Evolutionary conservation across 108 stramenopile species (phyloP).

Genomic region (Halocafeteria seosinensis): DNA sequence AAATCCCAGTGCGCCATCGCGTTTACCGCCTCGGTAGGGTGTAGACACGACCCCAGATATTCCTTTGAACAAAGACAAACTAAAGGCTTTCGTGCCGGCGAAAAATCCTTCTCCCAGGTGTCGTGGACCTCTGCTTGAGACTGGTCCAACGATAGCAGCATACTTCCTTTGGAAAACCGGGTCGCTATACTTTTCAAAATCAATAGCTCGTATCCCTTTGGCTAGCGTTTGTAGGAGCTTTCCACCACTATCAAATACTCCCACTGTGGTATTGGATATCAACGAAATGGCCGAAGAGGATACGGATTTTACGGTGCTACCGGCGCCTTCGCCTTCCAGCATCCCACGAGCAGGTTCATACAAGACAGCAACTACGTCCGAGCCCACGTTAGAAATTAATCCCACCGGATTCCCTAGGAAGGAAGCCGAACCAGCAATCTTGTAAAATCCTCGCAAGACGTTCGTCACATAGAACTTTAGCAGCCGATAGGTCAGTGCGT

Average conservation of each 20-base stretch:
- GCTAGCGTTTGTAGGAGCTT: neutral
- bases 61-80: neutral
- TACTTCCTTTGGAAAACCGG: too few species aligned
- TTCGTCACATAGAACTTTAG: neutral
- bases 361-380: neutral
- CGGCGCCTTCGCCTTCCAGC: neutral
- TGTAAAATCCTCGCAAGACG: neutral
- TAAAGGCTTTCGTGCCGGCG: neutral
- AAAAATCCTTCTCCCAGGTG: neutral
- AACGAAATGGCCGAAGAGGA: neutral
- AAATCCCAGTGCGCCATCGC: neutral
- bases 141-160: too few species aligned
- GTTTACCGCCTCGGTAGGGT: neutral
- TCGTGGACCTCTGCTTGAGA: neutral
- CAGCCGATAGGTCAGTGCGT: neutral
- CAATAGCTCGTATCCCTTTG: neutral
- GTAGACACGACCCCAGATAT: neutral
- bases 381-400: neutral
- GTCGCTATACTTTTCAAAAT: neutral
- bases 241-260: neutral
- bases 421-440: neutral
- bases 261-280: neutral
- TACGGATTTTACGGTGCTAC: neutral
- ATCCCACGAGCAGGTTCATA: neutral
- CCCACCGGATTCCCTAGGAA: neutral